These are phyloP conservation scores for Pugionium dolabratum DNA, from an alignment of 345 rosid species.

Conservation along the genomic window DNA sequence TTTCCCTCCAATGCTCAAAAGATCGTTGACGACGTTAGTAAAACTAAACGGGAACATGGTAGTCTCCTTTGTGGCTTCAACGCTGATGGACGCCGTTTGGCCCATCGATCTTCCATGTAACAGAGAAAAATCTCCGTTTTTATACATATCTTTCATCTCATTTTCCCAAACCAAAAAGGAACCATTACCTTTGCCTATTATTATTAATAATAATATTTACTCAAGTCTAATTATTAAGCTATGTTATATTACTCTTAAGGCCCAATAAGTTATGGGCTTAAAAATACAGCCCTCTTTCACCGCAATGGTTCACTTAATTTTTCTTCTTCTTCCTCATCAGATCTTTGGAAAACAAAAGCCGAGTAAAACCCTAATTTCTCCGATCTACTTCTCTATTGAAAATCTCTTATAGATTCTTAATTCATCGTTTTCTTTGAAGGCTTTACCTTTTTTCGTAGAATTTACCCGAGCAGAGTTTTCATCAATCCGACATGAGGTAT, in stretches of 20 bases:
- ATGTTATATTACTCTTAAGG: too few relatives aligned
- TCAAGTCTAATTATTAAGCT: too few relatives aligned
- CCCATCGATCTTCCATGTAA: slow-evolving; percentile 63
- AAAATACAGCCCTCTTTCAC: too few relatives aligned
- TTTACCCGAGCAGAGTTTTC: slow-evolving; percentile 26
- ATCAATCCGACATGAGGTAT: slow-evolving; percentile 48
- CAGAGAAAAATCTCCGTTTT: too few relatives aligned
- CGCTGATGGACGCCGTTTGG: slow-evolving; percentile 44
- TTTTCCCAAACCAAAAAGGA: too few relatives aligned
- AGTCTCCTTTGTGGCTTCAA: slow-evolving; percentile 67
- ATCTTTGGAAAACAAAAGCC: slow-evolving; percentile 29
- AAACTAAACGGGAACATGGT: not conserved
- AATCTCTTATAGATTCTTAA: not conserved
- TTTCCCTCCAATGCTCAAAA: slow-evolving; percentile 13
- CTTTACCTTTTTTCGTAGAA: slow-evolving; percentile 19
- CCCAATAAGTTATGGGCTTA: too few relatives aligned
- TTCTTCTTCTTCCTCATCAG: not conserved
- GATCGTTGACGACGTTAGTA: slow-evolving; percentile 1
- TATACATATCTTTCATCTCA: too few relatives aligned
- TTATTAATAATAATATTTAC: too few relatives aligned
- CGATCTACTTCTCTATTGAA: slow-evolving; percentile 16
- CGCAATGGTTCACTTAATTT: too few relatives aligned
- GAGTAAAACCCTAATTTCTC: slow-evolving; percentile 40
- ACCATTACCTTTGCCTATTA: too few relatives aligned
- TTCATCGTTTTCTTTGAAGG: not conserved